Evolutionary conservation across 129 eudicot species (phyloP).

Genomic region (Saussurea involucrata): DNA sequence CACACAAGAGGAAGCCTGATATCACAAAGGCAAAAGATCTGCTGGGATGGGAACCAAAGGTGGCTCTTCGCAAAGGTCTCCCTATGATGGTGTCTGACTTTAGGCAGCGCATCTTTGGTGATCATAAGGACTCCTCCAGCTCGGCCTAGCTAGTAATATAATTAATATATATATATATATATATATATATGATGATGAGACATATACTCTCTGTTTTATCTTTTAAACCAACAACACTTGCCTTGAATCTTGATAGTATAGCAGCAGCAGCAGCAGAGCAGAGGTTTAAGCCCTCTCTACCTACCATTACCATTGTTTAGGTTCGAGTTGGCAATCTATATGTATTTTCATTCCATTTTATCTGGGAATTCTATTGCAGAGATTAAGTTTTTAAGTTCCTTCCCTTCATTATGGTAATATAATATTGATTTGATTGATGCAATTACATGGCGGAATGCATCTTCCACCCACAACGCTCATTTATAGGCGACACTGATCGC

Average conservation of each 20-base stretch:
- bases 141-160: slow-evolving; percentile 31
- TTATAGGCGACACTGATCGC: slow-evolving; percentile 24
- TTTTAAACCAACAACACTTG: background rate
- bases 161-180: no score
- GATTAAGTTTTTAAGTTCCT: slow-evolving; percentile 13
- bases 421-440: slow-evolving; percentile 1
- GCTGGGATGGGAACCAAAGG: slow-evolving; percentile 98
- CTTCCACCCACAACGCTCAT: background rate
- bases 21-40: slow-evolving; percentile 84
- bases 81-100: slow-evolving; percentile 93
- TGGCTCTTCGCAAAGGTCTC: slow-evolving; percentile 80
- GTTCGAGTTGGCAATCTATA: slow-evolving; percentile 23
- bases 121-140: slow-evolving; percentile 51
- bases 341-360: slow-evolving; percentile 27
- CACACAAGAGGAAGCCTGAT: slow-evolving; percentile 96
- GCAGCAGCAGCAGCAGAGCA: background rate
- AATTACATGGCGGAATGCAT: background rate
- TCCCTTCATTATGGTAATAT: background rate
- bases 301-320: slow-evolving; percentile 6
- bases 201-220: slow-evolving; percentile 20
- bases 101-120: slow-evolving; percentile 86
- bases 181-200: slow-evolving; percentile 17
- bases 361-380: slow-evolving; percentile 10
- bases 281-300: slow-evolving; percentile 15
- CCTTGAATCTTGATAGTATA: slow-evolving; percentile 9